phyloP scores from a whole-genome alignment of 2,329 filamentous ascomycete species.

The Monilinia laxa region DNA sequence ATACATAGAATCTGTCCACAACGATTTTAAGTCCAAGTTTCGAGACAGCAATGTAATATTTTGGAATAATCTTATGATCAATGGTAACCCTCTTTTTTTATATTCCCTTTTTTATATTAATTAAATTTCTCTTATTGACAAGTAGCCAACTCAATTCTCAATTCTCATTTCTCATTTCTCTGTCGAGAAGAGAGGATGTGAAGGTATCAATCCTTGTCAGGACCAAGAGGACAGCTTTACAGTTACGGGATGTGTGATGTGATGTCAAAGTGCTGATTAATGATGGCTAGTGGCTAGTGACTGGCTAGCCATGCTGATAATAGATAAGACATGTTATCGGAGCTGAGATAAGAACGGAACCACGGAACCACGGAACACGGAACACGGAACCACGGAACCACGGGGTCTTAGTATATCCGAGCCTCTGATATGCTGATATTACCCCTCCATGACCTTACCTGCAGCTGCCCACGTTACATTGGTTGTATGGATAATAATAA shows the following conservation, averaged over 20 bases:
- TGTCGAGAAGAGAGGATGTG: background rate
- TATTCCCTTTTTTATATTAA: background rate
- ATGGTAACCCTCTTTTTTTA: too few species aligned
- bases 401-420: background rate
- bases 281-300: too few species aligned
- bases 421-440: too few species aligned
- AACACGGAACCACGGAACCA: too few species aligned
- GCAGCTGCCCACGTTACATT: too few species aligned
- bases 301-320: background rate
- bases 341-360: too few species aligned
- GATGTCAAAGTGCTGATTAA: too few species aligned
- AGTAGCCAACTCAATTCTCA: constrained; percentile 5
- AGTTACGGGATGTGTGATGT: background rate
- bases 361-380: too few species aligned
- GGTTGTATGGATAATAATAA: too few species aligned
- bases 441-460: background rate
- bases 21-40: constrained; percentile 5
- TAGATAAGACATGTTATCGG: constrained; percentile 22
- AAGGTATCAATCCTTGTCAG: constrained; percentile 16
- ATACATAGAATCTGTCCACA: constrained; percentile 40
- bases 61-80: background rate
- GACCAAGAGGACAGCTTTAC: constrained; percentile 24
- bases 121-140: constrained; percentile 11
- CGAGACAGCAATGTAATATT: background rate
- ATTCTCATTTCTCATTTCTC: background rate